Evolutionary conservation across 2,329 filamentous ascomycete genomes (phyloP), one percentile per base, ranked within the genome.

Genomic region (Ophiostoma quercus): DNA sequence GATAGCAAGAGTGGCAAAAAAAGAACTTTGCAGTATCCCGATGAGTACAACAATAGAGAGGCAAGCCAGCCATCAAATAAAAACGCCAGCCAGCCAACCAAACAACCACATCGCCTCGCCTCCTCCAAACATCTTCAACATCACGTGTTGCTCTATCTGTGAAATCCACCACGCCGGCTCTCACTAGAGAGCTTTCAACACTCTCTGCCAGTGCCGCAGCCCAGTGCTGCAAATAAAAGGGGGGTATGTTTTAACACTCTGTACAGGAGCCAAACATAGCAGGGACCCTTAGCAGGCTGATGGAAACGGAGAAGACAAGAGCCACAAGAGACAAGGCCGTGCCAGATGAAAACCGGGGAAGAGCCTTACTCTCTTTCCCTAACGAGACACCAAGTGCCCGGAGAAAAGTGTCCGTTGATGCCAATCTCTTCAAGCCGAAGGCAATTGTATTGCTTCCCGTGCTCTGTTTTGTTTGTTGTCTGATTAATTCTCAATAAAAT

Each of bases 401-500:
- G 54, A 71, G 68, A 68, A 41, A 43, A 70, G n/a, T 22, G 66
- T 69, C 67, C 67, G 68, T 69, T 67, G 68, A 67, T 66, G 66
- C 34, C 51, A 67, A 67, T 71, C 65, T 39, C 63, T 47, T 29
- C 51, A 43, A 5, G 22, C 34, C 19, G 37, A 39, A 66, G 37
- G 41, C 25, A 41, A 19, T 22, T 32, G 14, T 16, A 25, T 43
- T 43, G 8, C 16, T 70, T 60, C 57, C 37, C 34, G 11, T 41
- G 37, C 68, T 67, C 19, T 22, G 57, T 16, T 34, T 34, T 69
- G 32, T 41, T 43, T 25, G 41, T 60, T 70, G 47, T 25, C 67
- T 67, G 16, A 32, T 62, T 32, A 12, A 29, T 34, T 34, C 11
- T 19, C 22, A 32, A 57, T 57, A 57, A 32, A 62, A 62, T 16